Percentiles rank a stretch among this genome's conserved stretches.
These are phyloP conservation scores for Amanita jacksonii DNA, from an alignment of 768 basidiomycete genomes.

Conservation along the genomic window DNA sequence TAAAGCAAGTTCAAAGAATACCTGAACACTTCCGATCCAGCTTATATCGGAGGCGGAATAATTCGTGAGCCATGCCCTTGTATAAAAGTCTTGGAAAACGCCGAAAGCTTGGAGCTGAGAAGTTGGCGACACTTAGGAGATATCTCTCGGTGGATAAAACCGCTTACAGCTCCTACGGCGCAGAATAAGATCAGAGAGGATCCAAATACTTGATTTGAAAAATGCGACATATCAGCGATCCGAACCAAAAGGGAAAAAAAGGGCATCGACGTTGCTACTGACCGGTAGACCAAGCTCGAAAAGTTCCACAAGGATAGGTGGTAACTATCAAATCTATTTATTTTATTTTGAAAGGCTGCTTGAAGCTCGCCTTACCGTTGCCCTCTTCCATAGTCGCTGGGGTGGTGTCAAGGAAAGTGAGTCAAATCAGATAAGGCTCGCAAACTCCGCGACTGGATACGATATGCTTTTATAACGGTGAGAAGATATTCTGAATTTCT, in stretches of 20 bases:
- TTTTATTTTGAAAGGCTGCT: background rate
- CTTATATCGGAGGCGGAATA: constrained; percentile 10
- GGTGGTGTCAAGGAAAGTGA: too few relatives aligned
- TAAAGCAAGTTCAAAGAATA: constrained; percentile 9
- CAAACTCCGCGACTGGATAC: too few relatives aligned
- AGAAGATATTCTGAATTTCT: too few relatives aligned
- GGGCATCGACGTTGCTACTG: background rate
- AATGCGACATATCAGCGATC: too few relatives aligned
- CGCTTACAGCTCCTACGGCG: constrained; percentile 1
- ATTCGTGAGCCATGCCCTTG: constrained; percentile 1
- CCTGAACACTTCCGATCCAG: constrained; percentile 11
- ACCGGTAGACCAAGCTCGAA: constrained; percentile 7
- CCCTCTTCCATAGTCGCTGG: background rate
- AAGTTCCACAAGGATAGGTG: constrained; percentile 1
- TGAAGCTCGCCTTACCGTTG: background rate
- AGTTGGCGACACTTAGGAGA: background rate
- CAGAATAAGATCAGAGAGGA: constrained; percentile 5
- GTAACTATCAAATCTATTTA: background rate
- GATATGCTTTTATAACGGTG: too few relatives aligned
- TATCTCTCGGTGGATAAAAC: background rate
- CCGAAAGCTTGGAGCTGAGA: constrained; percentile 8
- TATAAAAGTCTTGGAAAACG: constrained; percentile 10
- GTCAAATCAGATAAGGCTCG: too few relatives aligned
- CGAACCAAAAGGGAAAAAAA: too few relatives aligned
- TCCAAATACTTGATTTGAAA: constrained; percentile 1